Evolutionary conservation across 371 early-diverging fungal species (phyloP), one percentile per base, ranked within the genome.

Genomic region (Saksenaea oblongispora): DNA sequence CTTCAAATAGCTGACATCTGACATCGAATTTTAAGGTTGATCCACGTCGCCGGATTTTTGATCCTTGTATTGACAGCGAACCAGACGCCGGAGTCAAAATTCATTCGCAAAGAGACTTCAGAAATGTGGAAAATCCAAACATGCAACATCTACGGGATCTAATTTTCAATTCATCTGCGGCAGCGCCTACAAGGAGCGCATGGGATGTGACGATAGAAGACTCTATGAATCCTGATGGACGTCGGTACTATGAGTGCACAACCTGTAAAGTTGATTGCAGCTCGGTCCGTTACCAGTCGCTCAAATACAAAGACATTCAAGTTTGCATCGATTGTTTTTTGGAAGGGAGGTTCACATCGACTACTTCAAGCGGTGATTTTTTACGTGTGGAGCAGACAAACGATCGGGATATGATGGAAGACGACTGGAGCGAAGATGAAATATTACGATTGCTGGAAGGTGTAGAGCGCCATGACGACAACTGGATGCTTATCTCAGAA

Each of bases 401-500:
- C 28, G 63, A 67, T 17, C 61, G 64, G 2, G 57, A 65, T 5
- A 47, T 58, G 18, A 37, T 56, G 44, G 82, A 78, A 9, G 82
- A 82, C 15, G 75, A 76, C 34, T 99, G 99, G 99, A 87, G 88
- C 3, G 93, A 95, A 56, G 89, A 95, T 66, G 99, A 99, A 71
- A 93, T 90, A 14, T 78, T 98, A 39, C 75, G 91, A 55, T 84
- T 99, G 27, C 77, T 99, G 35, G 99, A 99, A 80, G 99, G 91
- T 7, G 77, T 99, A 26, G 99, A 99, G 67, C 86, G 92, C 85
- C 95, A 84, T 79, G 94, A 95, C 37, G 97, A 99, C 58, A 96
- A 99, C 76, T 99, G 99, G 99, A 79, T 88, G 59, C 85, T 88
- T 64, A 92, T 99, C 31, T 87, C 98, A n/a, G 92, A 92, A 56